A percentile compares a stretch with the other conserved stretches of the same genome.
These are phyloP conservation scores for Limnanthes douglasii DNA, from an alignment of 345 rosid genomes.

Conservation along the genomic window DNA sequence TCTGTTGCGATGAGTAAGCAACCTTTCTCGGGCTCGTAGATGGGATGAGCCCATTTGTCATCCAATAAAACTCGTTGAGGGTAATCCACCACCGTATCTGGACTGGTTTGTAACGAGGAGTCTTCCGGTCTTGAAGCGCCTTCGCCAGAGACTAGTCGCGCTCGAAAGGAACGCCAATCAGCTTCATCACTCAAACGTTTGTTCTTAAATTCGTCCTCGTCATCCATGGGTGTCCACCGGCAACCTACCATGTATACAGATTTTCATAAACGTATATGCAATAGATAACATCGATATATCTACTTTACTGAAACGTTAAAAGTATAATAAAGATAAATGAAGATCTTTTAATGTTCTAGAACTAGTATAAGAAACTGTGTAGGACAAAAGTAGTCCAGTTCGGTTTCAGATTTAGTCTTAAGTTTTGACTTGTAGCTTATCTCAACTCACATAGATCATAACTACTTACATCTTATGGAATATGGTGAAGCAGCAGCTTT, in stretches of 20 bases:
- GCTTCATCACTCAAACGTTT: constrained; percentile 9
- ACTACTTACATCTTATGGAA: constrained; percentile 31
- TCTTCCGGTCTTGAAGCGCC: constrained; percentile 16
- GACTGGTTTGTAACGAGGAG: constrained; percentile 20
- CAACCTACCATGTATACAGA: constrained; percentile 32
- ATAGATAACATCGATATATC: not conserved
- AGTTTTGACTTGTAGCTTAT: too few species aligned
- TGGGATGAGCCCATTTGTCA: constrained; percentile 71
- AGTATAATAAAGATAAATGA: not conserved
- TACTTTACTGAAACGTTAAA: not conserved
- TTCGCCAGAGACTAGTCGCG: constrained; percentile 55
- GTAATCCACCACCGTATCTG: constrained; percentile 17
- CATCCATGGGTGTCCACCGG: constrained; percentile 24
- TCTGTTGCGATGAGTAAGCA: constrained; percentile 78
- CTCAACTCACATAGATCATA: not conserved
- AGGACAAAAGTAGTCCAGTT: too few species aligned
- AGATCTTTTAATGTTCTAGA: not conserved
- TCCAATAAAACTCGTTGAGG: constrained; percentile 20
- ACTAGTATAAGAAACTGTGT: not conserved
- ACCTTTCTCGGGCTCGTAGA: constrained; percentile 71
- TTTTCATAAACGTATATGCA: constrained; percentile 1
- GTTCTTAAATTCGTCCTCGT: constrained; percentile 18
- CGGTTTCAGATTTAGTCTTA: too few species aligned
- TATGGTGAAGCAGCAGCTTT: constrained; percentile 18
- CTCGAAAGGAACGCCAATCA: constrained; percentile 77